Evolutionary conservation across 768 basidiomycete species (phyloP), one percentile per base, ranked within the genome.

Genomic region (Obba rivulosa): DNA sequence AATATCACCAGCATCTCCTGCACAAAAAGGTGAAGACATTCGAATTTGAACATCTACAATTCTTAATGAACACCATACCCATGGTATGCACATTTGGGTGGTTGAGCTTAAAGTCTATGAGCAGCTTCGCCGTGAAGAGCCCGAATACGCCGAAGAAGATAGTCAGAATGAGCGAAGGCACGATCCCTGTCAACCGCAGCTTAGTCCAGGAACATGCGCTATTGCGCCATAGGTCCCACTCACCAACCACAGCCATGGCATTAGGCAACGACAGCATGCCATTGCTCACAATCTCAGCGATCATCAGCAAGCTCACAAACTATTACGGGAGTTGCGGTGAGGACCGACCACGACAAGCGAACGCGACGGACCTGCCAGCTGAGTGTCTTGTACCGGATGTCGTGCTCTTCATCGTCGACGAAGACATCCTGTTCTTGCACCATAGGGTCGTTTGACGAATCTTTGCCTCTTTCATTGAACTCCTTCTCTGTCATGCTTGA

Each of bases 51-150:
- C 7, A 13, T 14, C 4, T n/a, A 20, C 38, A 41, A 28, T 17
- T 16, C 18, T 20, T 31, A 44, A 24, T 8, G 20, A 20, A 35
- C 41, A 8, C 22, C 62, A 23, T 52, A 77, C 71, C 71, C 76
- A 79, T 78, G 48, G 67, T 78, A 51, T 79, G 78, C 5, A 78
- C 77, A 22, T 69, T 63, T 0, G 74, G 76, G 56, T 79, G 78
- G 48, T 76, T 77, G 24, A 79, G 55, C 58, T 79, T 79, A 67
- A 79, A 79, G 62, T 79, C 74, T 45, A 80, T 67, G 43, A 80
- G 63, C 3, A 80, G 60, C 49, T 79, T 78, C 7, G 77, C 73
- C 7, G 73, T 79, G 47, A 69, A 78, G 9, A 78, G 54, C 2
- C 69, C 78, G 53, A 79, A 79, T 3, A 68, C 51, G 4, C 77